These are phyloP conservation scores for Rhizodiscina lignyota DNA, from an alignment of 495 filamentous ascomycete genomes.

Conservation along the genomic window DNA sequence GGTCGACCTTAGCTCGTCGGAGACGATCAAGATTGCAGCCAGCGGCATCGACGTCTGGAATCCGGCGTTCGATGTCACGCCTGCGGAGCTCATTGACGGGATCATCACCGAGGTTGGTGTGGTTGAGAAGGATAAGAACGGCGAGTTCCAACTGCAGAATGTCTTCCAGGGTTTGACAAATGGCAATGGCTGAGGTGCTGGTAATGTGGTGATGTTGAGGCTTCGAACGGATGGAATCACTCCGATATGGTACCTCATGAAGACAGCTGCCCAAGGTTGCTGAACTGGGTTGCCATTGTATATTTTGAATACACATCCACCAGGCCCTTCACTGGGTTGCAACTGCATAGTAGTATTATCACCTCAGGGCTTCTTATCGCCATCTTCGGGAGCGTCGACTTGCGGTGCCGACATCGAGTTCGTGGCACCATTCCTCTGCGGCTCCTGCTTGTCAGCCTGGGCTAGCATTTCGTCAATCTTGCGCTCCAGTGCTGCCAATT, in stretches of 20 bases:
- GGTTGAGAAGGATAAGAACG: slow-evolving; percentile 56
- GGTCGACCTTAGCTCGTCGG: background rate
- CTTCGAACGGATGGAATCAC: too few species aligned
- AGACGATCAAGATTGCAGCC: slow-evolving; percentile 65
- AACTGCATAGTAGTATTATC: too few species aligned
- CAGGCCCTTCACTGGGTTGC: too few species aligned
- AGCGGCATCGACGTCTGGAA: slow-evolving; percentile 80
- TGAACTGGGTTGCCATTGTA: too few species aligned
- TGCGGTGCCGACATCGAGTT: background rate
- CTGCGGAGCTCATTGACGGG: slow-evolving; percentile 70
- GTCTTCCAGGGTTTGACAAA: slow-evolving; percentile 36
- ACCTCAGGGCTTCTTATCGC: too few species aligned
- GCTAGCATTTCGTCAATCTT: slow-evolving; percentile 43
- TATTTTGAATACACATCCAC: too few species aligned
- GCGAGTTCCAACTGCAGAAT: slow-evolving; percentile 51
- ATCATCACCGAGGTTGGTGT: slow-evolving; percentile 89
- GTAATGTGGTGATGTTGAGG: too few species aligned
- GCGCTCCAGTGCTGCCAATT: slow-evolving; percentile 33
- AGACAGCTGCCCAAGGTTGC: too few species aligned
- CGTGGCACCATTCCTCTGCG: background rate
- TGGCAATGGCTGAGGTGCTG: too few species aligned
- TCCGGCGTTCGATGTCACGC: slow-evolving; percentile 90
- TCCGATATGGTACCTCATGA: too few species aligned
- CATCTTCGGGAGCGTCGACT: too few species aligned
- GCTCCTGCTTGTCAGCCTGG: slow-evolving; percentile 25